Evolutionary conservation across 192 early-diverging fungal genomes (phyloP), one percentile per base, ranked within the genome.

Genomic region (Backusella macrospora): DNA sequence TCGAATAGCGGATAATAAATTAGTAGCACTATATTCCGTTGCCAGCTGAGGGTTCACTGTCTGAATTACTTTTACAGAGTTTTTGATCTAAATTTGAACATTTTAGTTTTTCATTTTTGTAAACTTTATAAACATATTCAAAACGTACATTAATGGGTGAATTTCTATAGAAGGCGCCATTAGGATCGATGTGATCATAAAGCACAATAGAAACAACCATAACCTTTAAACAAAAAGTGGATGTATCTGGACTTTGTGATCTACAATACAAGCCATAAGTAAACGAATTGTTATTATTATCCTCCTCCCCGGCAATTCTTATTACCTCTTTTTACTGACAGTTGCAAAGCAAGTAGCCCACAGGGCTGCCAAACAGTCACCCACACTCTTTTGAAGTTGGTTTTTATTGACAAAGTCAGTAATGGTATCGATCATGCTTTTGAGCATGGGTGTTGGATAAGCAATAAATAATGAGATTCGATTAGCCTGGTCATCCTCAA

Each of bases 401-500:
- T 77, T 73, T 70, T 86, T 86, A 6, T 74, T 85, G 12, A 95
- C 90, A 73, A 86, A 92, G 62, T 88, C 77, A 49, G 87, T 88
- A 5, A 90, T 90, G 62, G 93, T 88, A 64, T 96, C 94, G 9
- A 95, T 95, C 16, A 99, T 86, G 16, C 87, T 82, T 84, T 93
- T 96, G 34, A 96, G 82, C 91, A 99, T 94, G 0, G 97, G 96
- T 21, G 91, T 95, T 62, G 96, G 91, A 83, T 98, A 94, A 45
- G 97, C 97, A 73, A 94, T 97, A 81, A 99, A 99, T 70, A 99
- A 87, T 21, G 97, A 97, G 88, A 99, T 97, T 21, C 88, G 84
- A 76, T 97, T 98, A 52, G 97, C 96, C 12, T 93, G 82, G 49
- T 95, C 95, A 75, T 96, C 96, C 70, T 90, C 86, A 64, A 94